phyloP scores from a whole-genome alignment of 768 basidiomycete species.

The Phanerodontia chrysosporium region DNA sequence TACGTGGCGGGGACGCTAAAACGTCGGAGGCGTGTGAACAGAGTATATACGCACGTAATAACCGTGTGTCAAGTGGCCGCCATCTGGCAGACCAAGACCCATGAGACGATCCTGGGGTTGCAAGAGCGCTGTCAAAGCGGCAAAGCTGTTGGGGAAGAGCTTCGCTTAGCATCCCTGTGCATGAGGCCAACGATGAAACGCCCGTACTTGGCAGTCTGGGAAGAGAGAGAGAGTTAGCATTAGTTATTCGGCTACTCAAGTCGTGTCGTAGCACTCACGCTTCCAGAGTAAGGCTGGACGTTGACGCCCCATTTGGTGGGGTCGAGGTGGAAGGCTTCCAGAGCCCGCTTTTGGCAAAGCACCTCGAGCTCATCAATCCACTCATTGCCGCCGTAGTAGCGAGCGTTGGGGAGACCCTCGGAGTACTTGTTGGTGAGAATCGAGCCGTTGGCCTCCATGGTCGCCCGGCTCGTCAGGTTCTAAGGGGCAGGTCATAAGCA shows the following conservation, averaged over 20 bases:
- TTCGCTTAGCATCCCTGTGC: background rate
- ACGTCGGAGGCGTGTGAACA: background rate
- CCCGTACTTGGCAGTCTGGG: constrained; percentile 82
- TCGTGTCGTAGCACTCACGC: constrained; percentile 43
- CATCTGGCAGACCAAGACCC: constrained; percentile 97
- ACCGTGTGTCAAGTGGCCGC: constrained; percentile 95
- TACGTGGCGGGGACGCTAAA: background rate
- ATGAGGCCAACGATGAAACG: background rate
- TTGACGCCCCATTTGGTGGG: constrained; percentile 95
- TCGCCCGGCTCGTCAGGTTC: constrained; percentile 95
- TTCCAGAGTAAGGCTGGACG: constrained; percentile 97
- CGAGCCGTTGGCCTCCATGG: constrained; percentile 98
- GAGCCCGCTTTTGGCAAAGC: constrained; percentile 92
- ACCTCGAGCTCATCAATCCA: constrained; percentile 94
- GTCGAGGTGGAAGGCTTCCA: constrained; percentile 95
- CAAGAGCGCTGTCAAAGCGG: constrained; percentile 91
- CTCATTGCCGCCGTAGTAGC: constrained; percentile 98
- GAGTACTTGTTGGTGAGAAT: constrained; percentile 99
- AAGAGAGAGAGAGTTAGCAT: constrained; percentile 2
- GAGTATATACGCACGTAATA: constrained; percentile 70
- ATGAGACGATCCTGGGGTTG: constrained; percentile 97
- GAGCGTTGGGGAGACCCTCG: constrained; percentile 95
- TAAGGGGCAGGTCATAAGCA: constrained; percentile 24
- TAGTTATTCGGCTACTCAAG: background rate
- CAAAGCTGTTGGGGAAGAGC: constrained; percentile 59